phyloP scores from a whole-genome alignment of 2,329 filamentous ascomycete species.

The Paecilomyces niveus region DNA sequence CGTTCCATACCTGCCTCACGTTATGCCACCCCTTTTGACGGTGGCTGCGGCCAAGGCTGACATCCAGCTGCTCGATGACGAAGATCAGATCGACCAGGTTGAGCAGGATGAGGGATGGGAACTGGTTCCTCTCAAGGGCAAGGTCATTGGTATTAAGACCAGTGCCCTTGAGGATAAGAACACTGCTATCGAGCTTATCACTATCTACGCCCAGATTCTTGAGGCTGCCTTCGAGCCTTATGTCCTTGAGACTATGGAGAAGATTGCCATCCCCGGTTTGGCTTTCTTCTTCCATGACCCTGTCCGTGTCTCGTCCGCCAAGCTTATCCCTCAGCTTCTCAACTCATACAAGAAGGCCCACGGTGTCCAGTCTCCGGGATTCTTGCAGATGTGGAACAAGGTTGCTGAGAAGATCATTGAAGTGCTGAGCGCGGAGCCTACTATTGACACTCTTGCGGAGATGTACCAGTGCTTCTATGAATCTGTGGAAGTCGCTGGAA shows the following conservation, averaged over 20 bases:
- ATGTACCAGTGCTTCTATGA: conserved; percentile 99
- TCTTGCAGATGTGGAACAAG: conserved; percentile 73
- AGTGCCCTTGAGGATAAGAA: conserved; percentile 97
- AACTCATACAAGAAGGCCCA: conserved; percentile 92
- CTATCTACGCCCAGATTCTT: conserved; percentile 95
- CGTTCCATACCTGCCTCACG: conserved; percentile 80
- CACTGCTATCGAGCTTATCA: conserved; percentile 97
- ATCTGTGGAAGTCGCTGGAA: conserved; percentile 87
- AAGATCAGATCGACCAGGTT: conserved; percentile 86
- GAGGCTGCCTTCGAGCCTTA: conserved; percentile 88
- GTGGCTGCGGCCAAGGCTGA: conserved; percentile 93
- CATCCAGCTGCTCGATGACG: conserved; percentile 90
- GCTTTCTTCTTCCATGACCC: conserved; percentile 99
- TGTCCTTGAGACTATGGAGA: conserved; percentile 88
- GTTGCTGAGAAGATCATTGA: conserved; percentile 89
- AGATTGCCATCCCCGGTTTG: conserved; percentile 86
- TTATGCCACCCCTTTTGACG: conserved; percentile 89
- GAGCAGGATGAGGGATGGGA: conserved; percentile 98
- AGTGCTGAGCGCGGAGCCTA: conserved; percentile 85
- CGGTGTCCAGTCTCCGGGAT: conserved; percentile 69
- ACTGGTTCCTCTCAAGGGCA: conserved; percentile 90
- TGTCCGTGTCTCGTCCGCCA: conserved; percentile 88
- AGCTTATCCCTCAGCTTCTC: conserved; percentile 85
- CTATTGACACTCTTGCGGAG: conserved; percentile 91
- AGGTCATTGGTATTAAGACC: conserved; percentile 97